Percentiles rank a stretch among this genome's conserved stretches.
phyloP scores from a whole-genome alignment of 2,329 filamentous ascomycete genomes.

The Salinomyces thailandicus region DNA sequence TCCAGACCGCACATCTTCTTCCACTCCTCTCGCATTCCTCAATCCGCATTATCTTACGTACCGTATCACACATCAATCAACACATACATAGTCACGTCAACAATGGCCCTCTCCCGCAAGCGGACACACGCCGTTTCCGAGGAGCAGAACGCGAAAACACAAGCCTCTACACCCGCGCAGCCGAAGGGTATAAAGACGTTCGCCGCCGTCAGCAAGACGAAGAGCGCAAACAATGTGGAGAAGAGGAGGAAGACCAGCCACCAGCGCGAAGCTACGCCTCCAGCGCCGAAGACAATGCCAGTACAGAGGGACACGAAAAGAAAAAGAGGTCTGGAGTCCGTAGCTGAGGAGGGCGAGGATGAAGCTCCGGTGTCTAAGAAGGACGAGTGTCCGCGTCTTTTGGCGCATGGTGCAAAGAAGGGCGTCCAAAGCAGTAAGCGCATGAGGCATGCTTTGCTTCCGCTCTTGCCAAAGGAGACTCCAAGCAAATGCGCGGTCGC shows the following conservation, averaged over 20 bases:
- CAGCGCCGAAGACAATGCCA: conserved; percentile 8
- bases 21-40: no score
- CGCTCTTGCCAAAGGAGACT: conserved; percentile 24
- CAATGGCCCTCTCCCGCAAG: conserved; percentile 19
- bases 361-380: no score
- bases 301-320: conserved; percentile 13
- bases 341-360: conserved; percentile 14
- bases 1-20: not conserved
- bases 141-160: conserved; percentile 14
- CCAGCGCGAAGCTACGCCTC: conserved; percentile 10
- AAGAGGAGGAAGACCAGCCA: conserved; percentile 15
- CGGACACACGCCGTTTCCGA: conserved; percentile 17
- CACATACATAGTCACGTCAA: conserved; percentile 38
- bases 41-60: conserved; percentile 1
- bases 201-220: conserved; percentile 12
- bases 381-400: no score
- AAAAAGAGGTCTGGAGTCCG: conserved; percentile 16
- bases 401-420: no score
- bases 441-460: conserved; percentile 19
- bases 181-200: conserved; percentile 16
- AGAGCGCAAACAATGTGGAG: conserved; percentile 4
- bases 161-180: conserved; percentile 12
- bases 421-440: no score
- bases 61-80: conserved; percentile 27
- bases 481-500: conserved; percentile 25